Evolutionary conservation across 1,139 yeast genomes (phyloP).

Genomic region (Hyphopichia pseudoburtonii): DNA sequence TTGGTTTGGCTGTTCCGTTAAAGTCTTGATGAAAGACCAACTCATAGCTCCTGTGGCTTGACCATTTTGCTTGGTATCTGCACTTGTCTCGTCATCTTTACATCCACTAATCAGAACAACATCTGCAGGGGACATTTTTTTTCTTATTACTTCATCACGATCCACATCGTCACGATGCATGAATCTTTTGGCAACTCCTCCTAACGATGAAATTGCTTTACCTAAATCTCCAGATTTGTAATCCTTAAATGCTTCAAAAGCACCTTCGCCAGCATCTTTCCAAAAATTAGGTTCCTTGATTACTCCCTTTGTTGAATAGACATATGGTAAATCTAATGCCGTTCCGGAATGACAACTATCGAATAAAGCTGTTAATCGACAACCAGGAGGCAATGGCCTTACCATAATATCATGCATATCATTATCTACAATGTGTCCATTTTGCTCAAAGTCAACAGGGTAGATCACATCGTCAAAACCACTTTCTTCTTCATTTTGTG

Average conservation of each 20-base stretch:
- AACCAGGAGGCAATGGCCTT: conserved; percentile 73
- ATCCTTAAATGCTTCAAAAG: conserved; percentile 66
- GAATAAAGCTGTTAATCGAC: conserved; percentile 81
- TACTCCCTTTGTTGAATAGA: conserved; percentile 88
- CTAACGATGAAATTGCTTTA: conserved; percentile 46
- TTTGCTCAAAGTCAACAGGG: conserved; percentile 79
- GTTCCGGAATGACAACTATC: conserved; percentile 96
- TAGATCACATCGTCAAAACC: conserved; percentile 89
- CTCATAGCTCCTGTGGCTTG: conserved; percentile 92
- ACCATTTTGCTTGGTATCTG: conserved; percentile 81
- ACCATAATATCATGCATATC: conserved; percentile 83
- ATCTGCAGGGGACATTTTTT: conserved; percentile 85
- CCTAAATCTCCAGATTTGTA: conserved; percentile 71
- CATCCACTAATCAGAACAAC: conserved; percentile 86
- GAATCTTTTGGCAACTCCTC: conserved; percentile 50
- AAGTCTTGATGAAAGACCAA: conserved; percentile 76
- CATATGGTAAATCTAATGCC: conserved; percentile 83
- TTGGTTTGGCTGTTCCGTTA: conserved; percentile 69
- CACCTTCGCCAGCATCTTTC: conserved; percentile 81
- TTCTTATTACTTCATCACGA: conserved; percentile 33
- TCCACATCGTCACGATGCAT: conserved; percentile 25
- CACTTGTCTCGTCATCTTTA: conserved; percentile 78
- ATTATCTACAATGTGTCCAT: conserved; percentile 81
- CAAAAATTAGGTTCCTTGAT: conserved; percentile 85
- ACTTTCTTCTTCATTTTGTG: conserved; percentile 87